Evolutionary conservation across 2,329 filamentous ascomycete species (phyloP).

Genomic region (Pyrenophora seminiperda): DNA sequence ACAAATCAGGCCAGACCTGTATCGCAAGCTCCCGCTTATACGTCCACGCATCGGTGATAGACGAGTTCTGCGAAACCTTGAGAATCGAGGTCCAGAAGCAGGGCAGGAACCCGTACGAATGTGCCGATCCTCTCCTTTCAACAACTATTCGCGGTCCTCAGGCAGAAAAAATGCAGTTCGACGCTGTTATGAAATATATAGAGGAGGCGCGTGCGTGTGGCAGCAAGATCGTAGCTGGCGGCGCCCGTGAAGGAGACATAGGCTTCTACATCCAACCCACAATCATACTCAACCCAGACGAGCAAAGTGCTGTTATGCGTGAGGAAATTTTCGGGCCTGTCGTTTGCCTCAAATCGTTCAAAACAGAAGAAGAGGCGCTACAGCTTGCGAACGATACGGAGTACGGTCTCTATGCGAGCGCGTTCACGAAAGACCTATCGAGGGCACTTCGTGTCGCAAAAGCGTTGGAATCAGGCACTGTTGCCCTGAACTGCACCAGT

Average conservation of each 20-base stretch:
- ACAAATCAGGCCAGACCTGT: conserved; percentile 61
- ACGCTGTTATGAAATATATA: conserved; percentile 1
- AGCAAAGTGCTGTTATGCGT: conserved; percentile 1
- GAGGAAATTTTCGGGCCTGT: conserved; percentile 45
- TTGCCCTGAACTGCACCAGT: too few species aligned
- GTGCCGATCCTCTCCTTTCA: background rate
- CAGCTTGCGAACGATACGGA: conserved; percentile 39
- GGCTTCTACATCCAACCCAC: conserved; percentile 5
- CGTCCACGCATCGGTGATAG: conserved; percentile 43
- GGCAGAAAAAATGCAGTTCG: conserved; percentile 1
- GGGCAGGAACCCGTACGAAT: background rate
- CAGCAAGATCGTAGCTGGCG: conserved; percentile 23
- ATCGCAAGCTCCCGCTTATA: conserved; percentile 36
- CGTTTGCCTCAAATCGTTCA: conserved; percentile 35
- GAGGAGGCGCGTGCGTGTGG: background rate
- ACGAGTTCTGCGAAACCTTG: conserved; percentile 30
- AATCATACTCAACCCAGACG: conserved; percentile 2
- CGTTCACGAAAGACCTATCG: conserved; percentile 19
- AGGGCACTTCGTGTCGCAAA: too few species aligned
- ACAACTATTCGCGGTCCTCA: conserved; percentile 2
- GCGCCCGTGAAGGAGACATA: conserved; percentile 2
- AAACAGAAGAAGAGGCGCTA: conserved; percentile 42
- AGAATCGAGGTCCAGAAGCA: background rate
- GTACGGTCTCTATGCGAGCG: conserved; percentile 29
- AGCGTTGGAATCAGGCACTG: too few species aligned